Base-by-base conservation (phyloP, 306 rosid species). In the Lathyrus sativus region DNA sequence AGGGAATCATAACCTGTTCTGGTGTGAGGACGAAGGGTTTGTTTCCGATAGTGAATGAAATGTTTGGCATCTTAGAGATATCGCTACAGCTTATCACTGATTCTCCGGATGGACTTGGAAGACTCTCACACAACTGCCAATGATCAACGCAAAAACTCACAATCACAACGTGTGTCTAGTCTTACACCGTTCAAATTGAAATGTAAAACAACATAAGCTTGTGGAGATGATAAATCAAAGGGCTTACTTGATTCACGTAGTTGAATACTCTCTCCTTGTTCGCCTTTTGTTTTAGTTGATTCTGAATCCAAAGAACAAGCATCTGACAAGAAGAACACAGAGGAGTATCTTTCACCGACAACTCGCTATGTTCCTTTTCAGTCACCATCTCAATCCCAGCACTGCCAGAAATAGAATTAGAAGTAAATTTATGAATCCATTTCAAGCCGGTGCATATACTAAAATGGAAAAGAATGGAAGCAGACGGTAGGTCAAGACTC, bases 31-130 rank as follows among this genome's bases (percentile, higher is more conserved):
- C 56, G 39, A 75, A 89, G 71, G 86, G 80, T 63, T 79, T 79
- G 50, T 75, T 57, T 67, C 82, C 91, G 0, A 89, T 89, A 18
- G 87, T 91, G 82, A 91, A 82, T 11, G 95, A 77, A 38, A 91
- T 66, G 78, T 80, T 79, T 15, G 97, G 97, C 95, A 91, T 62
- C 70, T 42, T 71, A 24, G 86, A 77, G 72, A 91, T 65, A 72
- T 78, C 80, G 14, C 55, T 48, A 64, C 97, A 89, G 73, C 79
- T 72, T 48, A 89, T 64, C 38, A 84, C 74, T 7, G 95, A 89
- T 74, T 89, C 96, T 56, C 88, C 96, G 9, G 82, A 68, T 50
- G 97, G 96, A 78, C 89, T 87, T 66, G 96, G 95, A 22, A 87
- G 80, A 82, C 76, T 85, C 67, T 91, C 85, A 42, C 96, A 91